Evolutionary conservation across 139 green algal genomes (phyloP).

Genomic region (Parachlorella kessleri): DNA sequence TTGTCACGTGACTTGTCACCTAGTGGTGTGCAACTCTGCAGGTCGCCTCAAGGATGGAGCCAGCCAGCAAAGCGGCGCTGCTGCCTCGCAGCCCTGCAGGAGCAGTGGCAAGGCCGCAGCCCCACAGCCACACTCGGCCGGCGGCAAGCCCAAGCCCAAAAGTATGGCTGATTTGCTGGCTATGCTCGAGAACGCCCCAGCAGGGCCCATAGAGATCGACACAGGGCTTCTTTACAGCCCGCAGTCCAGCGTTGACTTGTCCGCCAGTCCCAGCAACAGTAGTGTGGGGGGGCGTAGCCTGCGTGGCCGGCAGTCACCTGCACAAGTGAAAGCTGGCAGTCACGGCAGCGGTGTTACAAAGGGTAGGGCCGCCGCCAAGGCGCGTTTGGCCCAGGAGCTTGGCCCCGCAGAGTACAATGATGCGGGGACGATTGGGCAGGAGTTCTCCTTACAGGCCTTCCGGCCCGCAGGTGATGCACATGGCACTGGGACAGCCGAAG

Average conservation of each 20-base stretch:
- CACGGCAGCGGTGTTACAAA: background rate
- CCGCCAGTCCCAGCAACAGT: too few relatives aligned
- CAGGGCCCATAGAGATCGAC: conserved; percentile 49
- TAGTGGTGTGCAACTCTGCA: too few relatives aligned
- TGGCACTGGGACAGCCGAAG: too few relatives aligned
- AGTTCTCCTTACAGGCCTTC: too few relatives aligned
- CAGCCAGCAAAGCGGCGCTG: too few relatives aligned
- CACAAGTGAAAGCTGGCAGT: background rate
- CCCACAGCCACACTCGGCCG: background rate
- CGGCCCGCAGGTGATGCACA: too few relatives aligned
- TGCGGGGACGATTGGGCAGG: too few relatives aligned
- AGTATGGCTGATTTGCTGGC: conserved; percentile 58
- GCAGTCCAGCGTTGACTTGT: conserved; percentile 16
- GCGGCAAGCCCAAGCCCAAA: background rate
- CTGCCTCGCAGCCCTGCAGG: too few relatives aligned
- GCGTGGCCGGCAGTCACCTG: background rate
- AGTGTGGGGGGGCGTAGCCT: background rate
- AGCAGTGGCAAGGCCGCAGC: background rate
- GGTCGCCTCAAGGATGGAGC: too few relatives aligned
- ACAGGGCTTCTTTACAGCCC: conserved; percentile 27
- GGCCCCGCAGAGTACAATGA: too few relatives aligned
- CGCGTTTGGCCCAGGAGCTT: too few relatives aligned
- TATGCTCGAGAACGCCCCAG: conserved; percentile 47
- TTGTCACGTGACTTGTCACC: too few relatives aligned
- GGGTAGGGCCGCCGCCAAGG: background rate